phyloP scores from a whole-genome alignment of 805 yeast genomes.

The Pichia kluyveri region DNA sequence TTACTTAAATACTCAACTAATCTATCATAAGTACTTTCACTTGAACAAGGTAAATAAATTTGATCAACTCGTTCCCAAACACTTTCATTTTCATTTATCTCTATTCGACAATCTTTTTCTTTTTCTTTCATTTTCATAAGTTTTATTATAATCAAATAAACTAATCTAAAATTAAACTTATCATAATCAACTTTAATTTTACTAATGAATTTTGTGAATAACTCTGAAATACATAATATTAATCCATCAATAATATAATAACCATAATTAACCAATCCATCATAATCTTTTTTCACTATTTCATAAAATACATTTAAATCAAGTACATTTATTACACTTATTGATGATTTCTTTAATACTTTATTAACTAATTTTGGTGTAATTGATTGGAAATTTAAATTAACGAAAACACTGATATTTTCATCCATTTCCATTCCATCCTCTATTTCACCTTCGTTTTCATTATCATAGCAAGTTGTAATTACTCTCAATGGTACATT shows the following conservation, averaged over 20 bases:
- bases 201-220: slow-evolving; percentile 15
- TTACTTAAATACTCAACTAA: slow-evolving; percentile 2
- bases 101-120: slow-evolving; percentile 5
- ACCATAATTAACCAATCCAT: not conserved
- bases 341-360: not conserved
- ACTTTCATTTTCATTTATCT: slow-evolving; percentile 17
- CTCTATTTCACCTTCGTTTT: not conserved
- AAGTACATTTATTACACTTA: no score
- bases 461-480: not conserved
- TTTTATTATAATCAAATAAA: slow-evolving; percentile 9
- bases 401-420: not conserved
- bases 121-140: slow-evolving; percentile 7
- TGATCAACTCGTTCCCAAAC: slow-evolving; percentile 7
- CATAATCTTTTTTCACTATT: not conserved
- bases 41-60: slow-evolving; percentile 5
- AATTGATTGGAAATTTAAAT: not conserved
- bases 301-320: not conserved
- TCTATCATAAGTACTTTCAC: not conserved
- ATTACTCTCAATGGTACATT: no score
- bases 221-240: slow-evolving; percentile 15
- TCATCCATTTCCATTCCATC: not conserved
- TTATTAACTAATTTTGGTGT: not conserved
- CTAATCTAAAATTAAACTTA: slow-evolving; percentile 10
- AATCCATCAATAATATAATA: slow-evolving; percentile 18
- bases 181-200: slow-evolving; percentile 3